Evolutionary conservation across 1,284 basidiomycete genomes (phyloP).

Genomic region (Cutaneotrichosporon spelunceum): DNA sequence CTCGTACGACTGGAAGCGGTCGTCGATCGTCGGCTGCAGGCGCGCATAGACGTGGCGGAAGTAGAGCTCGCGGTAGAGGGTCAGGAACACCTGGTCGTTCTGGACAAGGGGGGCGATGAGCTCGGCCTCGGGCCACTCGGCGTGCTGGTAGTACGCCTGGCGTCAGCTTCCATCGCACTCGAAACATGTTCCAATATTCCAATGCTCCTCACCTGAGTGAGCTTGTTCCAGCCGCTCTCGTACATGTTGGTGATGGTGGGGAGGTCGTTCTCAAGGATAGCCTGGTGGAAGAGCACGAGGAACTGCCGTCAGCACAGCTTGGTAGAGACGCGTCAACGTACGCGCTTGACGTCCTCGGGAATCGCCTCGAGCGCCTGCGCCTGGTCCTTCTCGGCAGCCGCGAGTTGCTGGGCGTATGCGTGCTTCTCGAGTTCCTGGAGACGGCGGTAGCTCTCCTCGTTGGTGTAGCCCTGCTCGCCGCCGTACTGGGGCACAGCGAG

Average conservation of each 20-base stretch:
- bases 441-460: conserved; percentile 42
- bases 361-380: conserved; percentile 42
- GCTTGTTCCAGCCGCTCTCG: conserved; percentile 92
- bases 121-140: conserved; percentile 97
- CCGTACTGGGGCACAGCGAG: conserved; percentile 41
- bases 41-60: conserved; percentile 85
- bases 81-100: conserved; percentile 91
- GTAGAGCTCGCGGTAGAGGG: conserved; percentile 74
- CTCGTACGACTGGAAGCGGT: conserved; percentile 97
- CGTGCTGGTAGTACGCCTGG: conserved; percentile 91
- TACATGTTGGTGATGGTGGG: conserved; percentile 86
- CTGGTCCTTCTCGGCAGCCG: conserved; percentile 40
- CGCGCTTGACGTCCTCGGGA: conserved; percentile 51
- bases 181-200: background rate
- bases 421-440: conserved; percentile 44
- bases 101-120: conserved; percentile 89
- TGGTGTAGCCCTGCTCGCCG: conserved; percentile 26
- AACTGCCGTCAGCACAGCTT: conserved; percentile 62
- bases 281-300: conserved; percentile 83
- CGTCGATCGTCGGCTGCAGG: conserved; percentile 90
- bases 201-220: conserved; percentile 57
- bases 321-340: conserved; percentile 23
- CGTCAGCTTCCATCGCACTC: background rate
- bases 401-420: conserved; percentile 41
- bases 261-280: conserved; percentile 74